Evolutionary conservation across 441 rosid genomes (phyloP).

Genomic region (Brassica balearica): DNA sequence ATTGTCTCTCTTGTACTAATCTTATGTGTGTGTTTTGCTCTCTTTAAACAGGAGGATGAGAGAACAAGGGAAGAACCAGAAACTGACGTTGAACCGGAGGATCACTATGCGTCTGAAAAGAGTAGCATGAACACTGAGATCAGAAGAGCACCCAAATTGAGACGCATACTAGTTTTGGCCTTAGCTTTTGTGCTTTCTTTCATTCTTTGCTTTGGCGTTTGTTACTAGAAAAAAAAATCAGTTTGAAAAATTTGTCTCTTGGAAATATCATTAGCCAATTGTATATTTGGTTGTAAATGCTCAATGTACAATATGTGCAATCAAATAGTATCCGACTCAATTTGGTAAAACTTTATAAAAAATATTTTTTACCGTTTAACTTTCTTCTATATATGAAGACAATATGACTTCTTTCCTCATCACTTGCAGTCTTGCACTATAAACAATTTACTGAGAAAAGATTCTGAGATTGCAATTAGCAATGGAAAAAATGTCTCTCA

Average conservation of each 20-base stretch:
- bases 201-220: conserved; percentile 40
- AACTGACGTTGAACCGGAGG: conserved; percentile 26
- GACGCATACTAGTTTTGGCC: conserved; percentile 31
- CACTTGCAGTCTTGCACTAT: conserved; percentile 18
- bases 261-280: conserved; percentile 19
- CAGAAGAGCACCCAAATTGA: conserved; percentile 30
- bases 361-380: conserved; percentile 10
- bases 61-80: conserved; percentile 30
- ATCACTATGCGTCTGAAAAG: conserved; percentile 34
- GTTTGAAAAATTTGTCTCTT: conserved; percentile 10
- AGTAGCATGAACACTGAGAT: conserved; percentile 12
- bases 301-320: not conserved
- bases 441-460: conserved; percentile 16
- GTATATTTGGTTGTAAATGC: conserved; percentile 34
- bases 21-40: conserved; percentile 9
- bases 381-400: conserved; percentile 2
- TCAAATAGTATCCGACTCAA: not conserved
- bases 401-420: conserved; percentile 1
- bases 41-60: conserved; percentile 53
- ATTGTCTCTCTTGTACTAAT: conserved; percentile 17
- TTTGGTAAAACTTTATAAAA: not conserved
- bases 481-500: conserved; percentile 38
- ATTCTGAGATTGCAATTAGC: conserved; percentile 13
- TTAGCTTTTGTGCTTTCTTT: conserved; percentile 48
- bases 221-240: conserved; percentile 8